Evolutionary conservation across 2,329 filamentous ascomycete genomes (phyloP).

Genomic region (Colletotrichum sp.): DNA sequence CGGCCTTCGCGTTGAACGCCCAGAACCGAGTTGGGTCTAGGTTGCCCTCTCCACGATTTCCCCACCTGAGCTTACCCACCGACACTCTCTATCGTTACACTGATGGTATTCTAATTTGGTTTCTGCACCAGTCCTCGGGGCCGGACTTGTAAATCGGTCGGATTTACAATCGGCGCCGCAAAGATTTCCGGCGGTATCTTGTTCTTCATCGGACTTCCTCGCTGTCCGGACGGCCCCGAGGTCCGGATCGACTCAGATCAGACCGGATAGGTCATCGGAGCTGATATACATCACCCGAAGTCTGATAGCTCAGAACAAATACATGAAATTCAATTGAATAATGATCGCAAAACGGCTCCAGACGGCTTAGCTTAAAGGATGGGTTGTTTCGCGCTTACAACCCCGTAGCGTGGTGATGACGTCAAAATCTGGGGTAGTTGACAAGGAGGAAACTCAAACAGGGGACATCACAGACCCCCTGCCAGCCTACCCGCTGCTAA

Average conservation of each 20-base stretch:
- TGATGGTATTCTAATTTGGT: background rate
- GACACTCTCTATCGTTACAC: background rate
- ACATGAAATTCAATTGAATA: background rate
- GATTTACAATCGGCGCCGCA: background rate
- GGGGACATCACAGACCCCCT: background rate
- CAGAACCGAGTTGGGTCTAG: background rate
- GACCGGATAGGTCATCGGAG: background rate
- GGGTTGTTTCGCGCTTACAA: background rate
- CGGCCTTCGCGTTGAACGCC: background rate
- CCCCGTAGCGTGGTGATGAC: slow-evolving; percentile 1
- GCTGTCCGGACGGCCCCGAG: background rate
- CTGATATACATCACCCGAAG: background rate
- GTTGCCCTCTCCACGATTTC: background rate
- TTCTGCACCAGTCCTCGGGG: background rate
- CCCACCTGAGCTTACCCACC: background rate
- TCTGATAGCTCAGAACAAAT: background rate
- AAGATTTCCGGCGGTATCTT: background rate
- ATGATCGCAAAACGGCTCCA: background rate
- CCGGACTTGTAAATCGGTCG: background rate
- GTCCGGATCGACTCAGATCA: background rate
- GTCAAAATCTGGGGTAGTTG: slow-evolving; percentile 7
- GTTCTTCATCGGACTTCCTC: background rate
- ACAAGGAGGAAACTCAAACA: background rate
- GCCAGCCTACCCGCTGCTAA: background rate
- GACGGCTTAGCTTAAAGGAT: background rate